Evolutionary conservation across 805 yeast genomes (phyloP), one percentile per base, ranked within the genome.

Genomic region (Ogataea ramenticola): DNA sequence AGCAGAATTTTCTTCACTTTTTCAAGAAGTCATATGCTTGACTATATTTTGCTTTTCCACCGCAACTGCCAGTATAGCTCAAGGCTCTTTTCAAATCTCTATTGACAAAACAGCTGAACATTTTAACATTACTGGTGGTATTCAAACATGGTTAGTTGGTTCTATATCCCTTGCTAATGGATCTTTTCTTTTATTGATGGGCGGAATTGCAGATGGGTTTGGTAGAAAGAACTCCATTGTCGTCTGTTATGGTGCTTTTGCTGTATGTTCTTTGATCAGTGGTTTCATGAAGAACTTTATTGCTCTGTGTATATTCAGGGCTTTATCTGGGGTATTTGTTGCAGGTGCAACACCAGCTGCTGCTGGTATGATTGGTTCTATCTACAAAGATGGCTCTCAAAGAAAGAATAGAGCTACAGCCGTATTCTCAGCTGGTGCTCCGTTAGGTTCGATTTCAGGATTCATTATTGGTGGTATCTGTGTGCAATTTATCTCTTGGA

Each of bases 121-220:
- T 32, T 72, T 71, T 44, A 44, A 53, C 19, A 58, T 67, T 14
- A 41, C 51, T 12, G 76, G 74, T 36, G 74, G 75, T 33, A 46
- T 55, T 27, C 49, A 72, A 19, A 66, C 74, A 2, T 72, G 78
- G 78, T 57, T 66, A 16, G 61, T 66, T 9, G 59, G 70, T 9
- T 56, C 72, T 16, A 65, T 70, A 20, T 58, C 59, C 40, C 56
- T 72, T 14, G 72, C 74, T 4, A 64, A 65, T 41, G 77, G 76
- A 8, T 58, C 74, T 3, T 62, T 68, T 36, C 54, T 73, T 26
- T 54, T 72, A 17, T 43, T 72, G 10, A 64, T 70, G 62, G 75
- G 77, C 10, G 71, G 70, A 22, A 48, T 73, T n/a, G 71, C 77
- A 1, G 78, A 72, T 55, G 63, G 67, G 0, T 55, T 72, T 50